Evolutionary conservation across 345 rosid genomes (phyloP).

Genomic region (Ricinus communis): DNA sequence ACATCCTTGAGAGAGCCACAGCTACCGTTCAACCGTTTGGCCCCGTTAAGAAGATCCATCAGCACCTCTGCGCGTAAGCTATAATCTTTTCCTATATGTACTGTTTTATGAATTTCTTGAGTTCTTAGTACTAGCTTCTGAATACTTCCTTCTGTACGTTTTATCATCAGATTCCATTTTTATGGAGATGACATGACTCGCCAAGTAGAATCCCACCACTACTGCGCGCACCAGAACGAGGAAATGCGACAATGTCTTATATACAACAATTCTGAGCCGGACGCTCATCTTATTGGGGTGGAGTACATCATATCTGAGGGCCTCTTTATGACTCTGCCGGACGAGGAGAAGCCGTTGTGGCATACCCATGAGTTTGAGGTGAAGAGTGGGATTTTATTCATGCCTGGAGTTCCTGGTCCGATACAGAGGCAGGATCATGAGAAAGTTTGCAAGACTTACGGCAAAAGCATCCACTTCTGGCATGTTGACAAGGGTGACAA

Average conservation of each 20-base stretch:
- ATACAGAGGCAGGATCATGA: constrained; percentile 64
- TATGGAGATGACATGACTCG: constrained; percentile 72
- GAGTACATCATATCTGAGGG: constrained; percentile 74
- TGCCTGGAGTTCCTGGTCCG: constrained; percentile 65
- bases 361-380: constrained; percentile 78
- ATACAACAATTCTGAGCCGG: constrained; percentile 49
- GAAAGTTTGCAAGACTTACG: constrained; percentile 64
- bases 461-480: constrained; percentile 81
- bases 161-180: constrained; percentile 54
- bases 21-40: constrained; percentile 60
- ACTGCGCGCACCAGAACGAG: constrained; percentile 72
- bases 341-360: constrained; percentile 79
- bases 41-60: constrained; percentile 68
- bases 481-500: constrained; percentile 73
- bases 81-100: too few relatives aligned
- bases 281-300: constrained; percentile 65
- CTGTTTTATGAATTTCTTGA: too few relatives aligned
- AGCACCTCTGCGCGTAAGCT: constrained; percentile 85
- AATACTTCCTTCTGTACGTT: too few relatives aligned
- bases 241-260: constrained; percentile 84
- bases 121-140: too few relatives aligned
- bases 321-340: constrained; percentile 60
- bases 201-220: constrained; percentile 83
- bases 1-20: constrained; percentile 62
- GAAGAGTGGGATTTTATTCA: constrained; percentile 72